phyloP scores from a whole-genome alignment of 306 rosid species.

The Prunus dulcis region DNA sequence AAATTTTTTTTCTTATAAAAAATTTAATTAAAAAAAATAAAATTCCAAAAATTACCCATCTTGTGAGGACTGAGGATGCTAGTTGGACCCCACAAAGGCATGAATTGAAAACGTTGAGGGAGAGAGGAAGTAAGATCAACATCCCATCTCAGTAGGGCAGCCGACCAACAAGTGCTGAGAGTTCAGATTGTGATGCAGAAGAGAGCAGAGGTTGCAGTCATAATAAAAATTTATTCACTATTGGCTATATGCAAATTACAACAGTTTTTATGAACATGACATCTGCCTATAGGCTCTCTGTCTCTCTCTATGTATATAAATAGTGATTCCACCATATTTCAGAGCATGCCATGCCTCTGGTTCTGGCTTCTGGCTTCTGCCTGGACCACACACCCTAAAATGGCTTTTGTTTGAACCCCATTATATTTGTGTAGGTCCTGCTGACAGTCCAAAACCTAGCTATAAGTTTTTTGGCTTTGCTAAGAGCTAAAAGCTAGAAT shows the following conservation, averaged over 20 bases:
- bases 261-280: neutral
- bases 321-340: neutral
- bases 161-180: neutral
- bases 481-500: too few species aligned
- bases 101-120: neutral
- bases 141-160: neutral
- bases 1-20: too few species aligned
- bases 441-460: neutral
- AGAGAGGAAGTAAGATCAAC: neutral
- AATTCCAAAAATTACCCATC: too few species aligned
- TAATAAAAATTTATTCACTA: neutral
- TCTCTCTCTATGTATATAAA: too few species aligned
- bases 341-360: slow-evolving; percentile 2
- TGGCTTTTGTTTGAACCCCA: slow-evolving; percentile 4
- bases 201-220: neutral
- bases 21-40: too few species aligned
- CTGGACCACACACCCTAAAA: slow-evolving; percentile 1
- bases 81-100: neutral
- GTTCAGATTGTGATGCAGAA: neutral
- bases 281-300: neutral
- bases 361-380: neutral
- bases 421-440: neutral
- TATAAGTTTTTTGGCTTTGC: neutral
- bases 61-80: too few species aligned
- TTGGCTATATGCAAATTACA: neutral